Evolutionary conservation across 306 rosid genomes (phyloP).

Genomic region (Pachyrhizus erosus): DNA sequence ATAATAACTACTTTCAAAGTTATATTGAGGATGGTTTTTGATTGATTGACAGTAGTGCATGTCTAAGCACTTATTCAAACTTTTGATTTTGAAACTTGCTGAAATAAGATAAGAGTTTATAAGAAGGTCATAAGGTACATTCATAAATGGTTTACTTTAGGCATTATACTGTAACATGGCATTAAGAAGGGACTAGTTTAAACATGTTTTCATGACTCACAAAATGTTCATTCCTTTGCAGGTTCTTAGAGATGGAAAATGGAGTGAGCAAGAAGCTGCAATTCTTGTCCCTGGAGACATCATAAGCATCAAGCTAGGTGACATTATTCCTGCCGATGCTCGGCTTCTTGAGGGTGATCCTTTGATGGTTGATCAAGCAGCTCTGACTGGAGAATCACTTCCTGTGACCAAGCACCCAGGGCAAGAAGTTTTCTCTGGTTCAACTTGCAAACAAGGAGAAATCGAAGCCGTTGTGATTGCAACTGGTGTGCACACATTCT

Average conservation of each 20-base stretch:
- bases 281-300: conserved; percentile 96
- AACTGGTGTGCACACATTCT: conserved; percentile 98
- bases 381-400: conserved; percentile 97
- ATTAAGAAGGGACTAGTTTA: background rate
- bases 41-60: background rate
- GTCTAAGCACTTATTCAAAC: background rate
- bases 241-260: conserved; percentile 98
- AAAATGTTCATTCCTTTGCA: conserved; percentile 31
- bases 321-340: conserved; percentile 95
- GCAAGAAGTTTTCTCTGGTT: conserved; percentile 95
- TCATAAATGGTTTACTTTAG: background rate
- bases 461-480: conserved; percentile 96
- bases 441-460: conserved; percentile 99
- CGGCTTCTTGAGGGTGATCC: conserved; percentile 99
- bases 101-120: background rate
- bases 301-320: conserved; percentile 90
- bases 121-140: background rate
- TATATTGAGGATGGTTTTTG: background rate
- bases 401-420: conserved; percentile 92
- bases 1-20: background rate
- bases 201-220: conserved; percentile 13
- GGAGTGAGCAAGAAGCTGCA: conserved; percentile 93
- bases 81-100: background rate
- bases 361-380: conserved; percentile 91
- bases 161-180: background rate